A percentile compares a stretch with the other conserved stretches of the same genome.
phyloP scores from a whole-genome alignment of 169 alveolate species.

The Cryptosporidium ubiquitum region DNA sequence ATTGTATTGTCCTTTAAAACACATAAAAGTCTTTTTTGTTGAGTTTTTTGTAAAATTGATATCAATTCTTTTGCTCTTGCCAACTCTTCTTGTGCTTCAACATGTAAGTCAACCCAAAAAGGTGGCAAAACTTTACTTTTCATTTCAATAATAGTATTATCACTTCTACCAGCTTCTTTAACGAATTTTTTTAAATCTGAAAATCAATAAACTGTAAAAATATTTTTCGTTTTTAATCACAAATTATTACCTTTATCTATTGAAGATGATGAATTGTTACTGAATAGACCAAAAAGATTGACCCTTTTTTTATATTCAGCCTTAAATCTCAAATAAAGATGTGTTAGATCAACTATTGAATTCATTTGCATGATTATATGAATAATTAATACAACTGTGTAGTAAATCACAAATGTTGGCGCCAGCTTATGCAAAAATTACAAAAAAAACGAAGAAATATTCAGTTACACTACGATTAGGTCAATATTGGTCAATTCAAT shows the following conservation, averaged over 20 bases:
- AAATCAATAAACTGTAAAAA: not conserved
- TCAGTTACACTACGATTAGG: not conserved
- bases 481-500: slow-evolving; percentile 6
- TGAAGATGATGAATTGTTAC: not conserved
- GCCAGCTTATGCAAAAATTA: not conserved
- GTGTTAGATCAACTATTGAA: slow-evolving; percentile 39
- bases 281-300: slow-evolving; percentile 30
- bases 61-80: slow-evolving; percentile 71
- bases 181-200: not conserved
- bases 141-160: slow-evolving; percentile 74
- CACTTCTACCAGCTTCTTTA: not conserved
- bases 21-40: slow-evolving; percentile 76
- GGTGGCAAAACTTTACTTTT: slow-evolving; percentile 77
- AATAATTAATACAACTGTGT: not conserved
- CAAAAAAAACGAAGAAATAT: not conserved
- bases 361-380: not conserved
- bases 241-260: slow-evolving; percentile 14
- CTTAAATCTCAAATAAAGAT: slow-evolving; percentile 48
- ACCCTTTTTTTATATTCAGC: slow-evolving; percentile 14
- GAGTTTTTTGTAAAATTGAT: slow-evolving; percentile 76
- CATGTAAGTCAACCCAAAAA: slow-evolving; percentile 76
- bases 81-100: slow-evolving; percentile 79
- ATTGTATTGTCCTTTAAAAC: slow-evolving; percentile 65
- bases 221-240: not conserved
- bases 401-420: not conserved